Percentiles rank a stretch among this genome's conserved stretches.
These are phyloP conservation scores for Gossypium australe DNA, from an alignment of 345 rosid species.

Conservation along the genomic window DNA sequence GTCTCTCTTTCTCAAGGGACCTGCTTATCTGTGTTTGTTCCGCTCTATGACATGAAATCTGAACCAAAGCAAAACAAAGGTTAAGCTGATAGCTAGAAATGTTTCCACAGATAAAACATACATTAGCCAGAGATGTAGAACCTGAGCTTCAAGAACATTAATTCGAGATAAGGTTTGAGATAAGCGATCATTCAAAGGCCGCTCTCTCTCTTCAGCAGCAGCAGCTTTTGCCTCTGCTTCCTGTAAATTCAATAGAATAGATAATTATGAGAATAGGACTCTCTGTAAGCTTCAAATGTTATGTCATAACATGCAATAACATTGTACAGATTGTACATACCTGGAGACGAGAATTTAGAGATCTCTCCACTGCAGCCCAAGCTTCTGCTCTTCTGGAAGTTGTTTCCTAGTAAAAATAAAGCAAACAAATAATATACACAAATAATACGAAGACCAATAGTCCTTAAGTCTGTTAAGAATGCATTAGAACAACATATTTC, in stretches of 20 bases:
- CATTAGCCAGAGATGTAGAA: constrained; percentile 21
- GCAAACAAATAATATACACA: constrained; percentile 10
- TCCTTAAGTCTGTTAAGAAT: neutral
- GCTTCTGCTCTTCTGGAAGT: constrained; percentile 88
- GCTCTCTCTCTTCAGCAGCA: constrained; percentile 89
- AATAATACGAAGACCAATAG: neutral
- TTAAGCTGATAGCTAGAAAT: constrained; percentile 23
- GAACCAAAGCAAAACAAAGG: constrained; percentile 24
- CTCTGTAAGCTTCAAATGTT: neutral
- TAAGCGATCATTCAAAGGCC: constrained; percentile 82
- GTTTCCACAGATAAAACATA: constrained; percentile 9
- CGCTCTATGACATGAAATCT: constrained; percentile 96
- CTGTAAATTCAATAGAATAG: constrained; percentile 30
- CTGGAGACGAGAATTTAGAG: constrained; percentile 84
- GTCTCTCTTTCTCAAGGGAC: constrained; percentile 98
- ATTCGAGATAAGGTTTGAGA: constrained; percentile 91
- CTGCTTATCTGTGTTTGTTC: constrained; percentile 87
- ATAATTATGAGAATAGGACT: neutral
- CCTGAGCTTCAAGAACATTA: constrained; percentile 99
- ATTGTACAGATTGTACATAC: constrained; percentile 29
- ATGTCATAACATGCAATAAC: constrained; percentile 14
- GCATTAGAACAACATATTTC: constrained; percentile 11
- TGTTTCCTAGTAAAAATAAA: constrained; percentile 59
- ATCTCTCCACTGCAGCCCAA: constrained; percentile 96
- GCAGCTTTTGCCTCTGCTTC: constrained; percentile 96